Conservation (phyloP, 768 basidiomycete species). For the Solioccasus polychromus region DNA sequence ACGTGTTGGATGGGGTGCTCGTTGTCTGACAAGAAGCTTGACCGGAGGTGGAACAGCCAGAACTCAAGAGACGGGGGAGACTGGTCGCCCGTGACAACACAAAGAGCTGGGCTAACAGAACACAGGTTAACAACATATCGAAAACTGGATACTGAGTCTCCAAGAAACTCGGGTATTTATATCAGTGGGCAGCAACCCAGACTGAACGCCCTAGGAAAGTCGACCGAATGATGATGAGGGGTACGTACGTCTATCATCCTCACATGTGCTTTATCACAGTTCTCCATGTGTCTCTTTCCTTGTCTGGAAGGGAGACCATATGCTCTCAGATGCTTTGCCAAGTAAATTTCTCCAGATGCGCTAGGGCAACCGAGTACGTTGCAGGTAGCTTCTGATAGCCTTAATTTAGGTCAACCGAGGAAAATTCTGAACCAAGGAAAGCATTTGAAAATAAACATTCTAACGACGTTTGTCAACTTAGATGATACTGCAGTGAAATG, state of each 20-base stretch:
- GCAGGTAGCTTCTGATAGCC: too few species aligned
- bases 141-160: background rate
- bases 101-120: conserved; percentile 20
- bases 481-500: background rate
- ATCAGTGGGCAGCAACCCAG: background rate
- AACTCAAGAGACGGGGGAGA: conserved; percentile 34
- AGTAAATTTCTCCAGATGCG: background rate
- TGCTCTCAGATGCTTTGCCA: too few species aligned
- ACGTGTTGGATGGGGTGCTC: conserved; percentile 40
- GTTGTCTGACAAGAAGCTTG: conserved; percentile 56
- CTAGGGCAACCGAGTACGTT: background rate
- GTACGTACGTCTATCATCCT: too few species aligned
- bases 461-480: background rate
- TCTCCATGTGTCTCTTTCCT: background rate
- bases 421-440: too few species aligned
- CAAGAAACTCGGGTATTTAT: conserved; percentile 16
- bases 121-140: conserved; percentile 12
- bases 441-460: too few species aligned
- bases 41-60: conserved; percentile 53
- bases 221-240: background rate
- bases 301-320: background rate
- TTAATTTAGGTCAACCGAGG: too few species aligned
- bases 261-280: background rate
- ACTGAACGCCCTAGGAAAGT: background rate
- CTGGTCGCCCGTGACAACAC: conserved; percentile 13